A percentile compares a stretch with the other conserved stretches of the same genome.
phyloP scores from a whole-genome alignment of 768 basidiomycete genomes.

The Lactarius quietus region DNA sequence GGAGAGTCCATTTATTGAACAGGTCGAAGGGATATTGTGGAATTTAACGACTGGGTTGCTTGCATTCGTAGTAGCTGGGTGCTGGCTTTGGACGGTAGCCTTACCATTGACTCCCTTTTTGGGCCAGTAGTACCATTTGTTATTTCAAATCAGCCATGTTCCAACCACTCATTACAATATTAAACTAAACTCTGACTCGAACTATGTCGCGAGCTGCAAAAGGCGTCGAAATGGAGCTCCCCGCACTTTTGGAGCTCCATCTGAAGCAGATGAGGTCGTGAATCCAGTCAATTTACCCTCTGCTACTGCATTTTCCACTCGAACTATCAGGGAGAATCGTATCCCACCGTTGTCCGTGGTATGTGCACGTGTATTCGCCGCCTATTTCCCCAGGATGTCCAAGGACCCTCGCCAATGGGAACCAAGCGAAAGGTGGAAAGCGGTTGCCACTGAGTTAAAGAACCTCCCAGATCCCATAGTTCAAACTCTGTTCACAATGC shows the following conservation, averaged over 20 bases:
- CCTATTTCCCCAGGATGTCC: conserved; percentile 41
- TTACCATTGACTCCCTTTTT: background rate
- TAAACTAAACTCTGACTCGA: background rate
- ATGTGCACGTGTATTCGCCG: conserved; percentile 51
- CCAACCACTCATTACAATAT: background rate
- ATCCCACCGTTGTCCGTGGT: conserved; percentile 47
- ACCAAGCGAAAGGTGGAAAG: conserved; percentile 16
- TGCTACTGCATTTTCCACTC: conserved; percentile 47
- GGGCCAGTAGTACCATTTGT: background rate
- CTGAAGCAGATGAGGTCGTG: conserved; percentile 42
- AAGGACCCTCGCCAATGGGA: conserved; percentile 40
- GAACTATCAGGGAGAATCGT: conserved; percentile 30
- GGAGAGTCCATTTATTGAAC: conserved; percentile 11
- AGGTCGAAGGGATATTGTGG: conserved; percentile 40
- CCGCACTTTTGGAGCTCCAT: conserved; percentile 45
- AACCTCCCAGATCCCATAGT: conserved; percentile 50
- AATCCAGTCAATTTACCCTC: conserved; percentile 42
- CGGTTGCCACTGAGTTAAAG: conserved; percentile 40
- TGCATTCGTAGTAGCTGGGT: conserved; percentile 28
- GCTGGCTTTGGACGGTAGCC: conserved; percentile 15
- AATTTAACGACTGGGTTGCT: conserved; percentile 41
- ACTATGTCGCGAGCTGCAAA: conserved; percentile 29
- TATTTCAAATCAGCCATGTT: background rate
- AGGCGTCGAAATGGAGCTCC: conserved; percentile 29
- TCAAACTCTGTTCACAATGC: conserved; percentile 48